A percentile compares a stretch with the other conserved stretches of the same genome.
Conservation (phyloP, 192 early-diverging fungal genomes). For the Dimargaris verticillata region DNA sequence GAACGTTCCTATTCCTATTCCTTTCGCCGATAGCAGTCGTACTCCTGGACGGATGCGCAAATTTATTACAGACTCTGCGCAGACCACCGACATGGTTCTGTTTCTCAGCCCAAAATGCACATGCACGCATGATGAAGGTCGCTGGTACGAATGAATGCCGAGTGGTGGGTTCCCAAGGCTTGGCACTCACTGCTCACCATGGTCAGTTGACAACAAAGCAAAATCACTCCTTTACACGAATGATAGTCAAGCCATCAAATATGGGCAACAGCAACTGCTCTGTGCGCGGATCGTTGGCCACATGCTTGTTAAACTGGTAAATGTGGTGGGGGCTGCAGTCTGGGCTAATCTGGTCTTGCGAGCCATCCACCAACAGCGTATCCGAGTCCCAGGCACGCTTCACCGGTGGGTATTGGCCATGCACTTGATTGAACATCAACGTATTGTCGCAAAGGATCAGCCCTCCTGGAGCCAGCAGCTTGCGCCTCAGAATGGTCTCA, state of each 20-base stretch:
- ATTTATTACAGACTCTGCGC: too few relatives aligned
- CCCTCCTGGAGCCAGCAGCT: constrained; percentile 34
- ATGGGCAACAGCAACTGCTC: constrained; percentile 40
- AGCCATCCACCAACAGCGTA: neutral
- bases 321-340: constrained; percentile 11
- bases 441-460: constrained; percentile 51
- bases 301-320: constrained; percentile 44
- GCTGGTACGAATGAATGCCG: too few relatives aligned
- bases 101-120: too few relatives aligned
- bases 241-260: constrained; percentile 42
- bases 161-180: too few relatives aligned
- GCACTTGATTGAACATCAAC: constrained; percentile 7
- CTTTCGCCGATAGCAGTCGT: too few relatives aligned
- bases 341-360: neutral
- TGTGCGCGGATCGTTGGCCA: constrained; percentile 35
- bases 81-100: too few relatives aligned
- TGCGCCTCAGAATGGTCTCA: constrained; percentile 39
- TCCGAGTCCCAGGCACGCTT: constrained; percentile 7
- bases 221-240: neutral
- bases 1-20: too few relatives aligned
- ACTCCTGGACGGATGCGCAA: too few relatives aligned
- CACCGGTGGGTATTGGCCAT: neutral
- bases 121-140: too few relatives aligned
- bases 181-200: too few relatives aligned
- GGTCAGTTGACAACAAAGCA: neutral